Evolutionary conservation across 768 basidiomycete genomes (phyloP), one percentile per base, ranked within the genome.

Genomic region (Leccinum ochraceum): DNA sequence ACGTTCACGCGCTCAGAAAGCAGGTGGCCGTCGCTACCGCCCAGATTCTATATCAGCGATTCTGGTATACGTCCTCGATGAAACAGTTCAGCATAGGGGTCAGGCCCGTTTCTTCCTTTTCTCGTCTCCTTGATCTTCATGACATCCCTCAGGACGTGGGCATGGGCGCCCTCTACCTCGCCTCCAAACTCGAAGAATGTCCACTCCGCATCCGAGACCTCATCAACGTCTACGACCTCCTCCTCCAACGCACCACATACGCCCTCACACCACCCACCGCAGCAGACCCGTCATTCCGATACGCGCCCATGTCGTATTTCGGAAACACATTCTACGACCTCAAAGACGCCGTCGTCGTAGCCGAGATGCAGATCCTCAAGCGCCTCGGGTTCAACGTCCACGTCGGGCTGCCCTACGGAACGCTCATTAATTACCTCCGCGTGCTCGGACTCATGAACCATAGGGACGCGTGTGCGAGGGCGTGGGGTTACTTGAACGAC

Each of bases 341-440:
- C 74, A 98, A 96, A 71, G 97, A 99, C 70, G 88, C 91, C 7
- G 79, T 98, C 53, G 94, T 98, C 22, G 89, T 95, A 14, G 87
- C 90, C 2, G 97, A 99, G 75, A 98, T 98, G 94, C 97, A 99
- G 72, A 84, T 98, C 22, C 81, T 99, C 64, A 99, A 99, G 75
- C 83, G 96, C 24, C 82, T 99, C 11, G 96, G 93, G 1, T 99
- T 98, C 78, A 92, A 98, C 69, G 92, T 96, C 44, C 89, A 92
- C 67, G 92, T 96, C 50, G 90, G 93, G 11, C 79, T 98, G 34
- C 95, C 96, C 3, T 98, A 98, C 66, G 94, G 90, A 36, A 94
- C 94, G 6, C 83, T 98, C 58, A 89, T 98, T 66, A 98, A 97
- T 76, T 98, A 99, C 74, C 79, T 97, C 71, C 82, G 92, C 61